Evolutionary conservation across 2,329 filamentous ascomycete genomes (phyloP).

Genomic region (Trichophyton mentagrophytes): DNA sequence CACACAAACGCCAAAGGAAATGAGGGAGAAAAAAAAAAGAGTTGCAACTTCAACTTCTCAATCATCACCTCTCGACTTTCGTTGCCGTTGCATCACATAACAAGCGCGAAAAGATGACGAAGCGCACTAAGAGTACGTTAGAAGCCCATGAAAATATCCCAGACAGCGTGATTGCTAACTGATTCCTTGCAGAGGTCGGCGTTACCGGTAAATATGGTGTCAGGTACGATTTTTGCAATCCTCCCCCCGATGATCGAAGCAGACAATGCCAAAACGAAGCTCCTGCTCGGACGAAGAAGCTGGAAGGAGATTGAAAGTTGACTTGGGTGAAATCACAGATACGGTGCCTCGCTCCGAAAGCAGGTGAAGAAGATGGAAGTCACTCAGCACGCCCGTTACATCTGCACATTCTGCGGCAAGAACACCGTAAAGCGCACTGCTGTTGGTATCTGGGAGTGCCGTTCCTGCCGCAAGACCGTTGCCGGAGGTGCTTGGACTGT

Average conservation of each 20-base stretch:
- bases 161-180: constrained; percentile 19
- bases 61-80: constrained; percentile 9
- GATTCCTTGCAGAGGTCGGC: constrained; percentile 56
- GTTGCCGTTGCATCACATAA: constrained; percentile 11
- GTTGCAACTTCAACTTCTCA: constrained; percentile 8
- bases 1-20: constrained; percentile 8
- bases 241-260: constrained; percentile 6
- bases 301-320: background rate
- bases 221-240: constrained; percentile 50
- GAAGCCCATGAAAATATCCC: background rate
- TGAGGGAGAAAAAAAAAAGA: background rate
- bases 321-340: constrained; percentile 43
- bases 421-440: constrained; percentile 79
- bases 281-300: background rate
- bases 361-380: constrained; percentile 99
- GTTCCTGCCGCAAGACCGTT: constrained; percentile 83
- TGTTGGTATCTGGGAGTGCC: constrained; percentile 96
- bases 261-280: background rate
- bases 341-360: constrained; percentile 98
- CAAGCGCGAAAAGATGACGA: constrained; percentile 61
- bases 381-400: constrained; percentile 93
- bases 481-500: constrained; percentile 91
- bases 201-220: constrained; percentile 98
- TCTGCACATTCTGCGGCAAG: constrained; percentile 99
- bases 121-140: constrained; percentile 66